Conservation (phyloP, 768 basidiomycete genomes). For the Lentinula lateritia region DNA sequence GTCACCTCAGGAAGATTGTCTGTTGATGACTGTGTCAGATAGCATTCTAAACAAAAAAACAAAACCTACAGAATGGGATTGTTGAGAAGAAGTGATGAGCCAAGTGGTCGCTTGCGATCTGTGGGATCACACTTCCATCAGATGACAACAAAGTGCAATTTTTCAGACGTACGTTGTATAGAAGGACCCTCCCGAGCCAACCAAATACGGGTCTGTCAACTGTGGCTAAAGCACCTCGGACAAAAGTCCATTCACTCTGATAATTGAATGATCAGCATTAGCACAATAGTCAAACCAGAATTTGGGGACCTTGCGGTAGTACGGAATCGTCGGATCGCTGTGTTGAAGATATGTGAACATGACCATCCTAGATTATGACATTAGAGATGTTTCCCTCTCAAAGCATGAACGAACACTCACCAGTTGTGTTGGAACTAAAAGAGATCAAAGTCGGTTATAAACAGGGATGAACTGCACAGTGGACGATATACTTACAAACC, state of each 20-base stretch:
- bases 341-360: slow-evolving; percentile 61
- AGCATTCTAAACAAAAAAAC: slow-evolving; percentile 1
- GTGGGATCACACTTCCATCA: neutral
- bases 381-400: slow-evolving; percentile 1
- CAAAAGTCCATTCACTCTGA: slow-evolving; percentile 52
- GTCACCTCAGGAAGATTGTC: slow-evolving; percentile 48
- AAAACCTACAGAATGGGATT: slow-evolving; percentile 52
- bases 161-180: slow-evolving; percentile 39
- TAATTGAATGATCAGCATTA: neutral
- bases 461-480: neutral
- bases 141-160: neutral
- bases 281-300: neutral
- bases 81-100: slow-evolving; percentile 57
- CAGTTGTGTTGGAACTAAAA: slow-evolving; percentile 40
- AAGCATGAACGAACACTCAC: slow-evolving; percentile 15
- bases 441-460: neutral
- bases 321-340: slow-evolving; percentile 53
- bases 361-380: slow-evolving; percentile 40
- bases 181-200: slow-evolving; percentile 51
- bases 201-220: slow-evolving; percentile 57
- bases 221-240: slow-evolving; percentile 54
- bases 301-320: slow-evolving; percentile 37
- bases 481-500: slow-evolving; percentile 31
- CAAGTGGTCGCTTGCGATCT: slow-evolving; percentile 47
- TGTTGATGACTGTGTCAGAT: slow-evolving; percentile 12